phyloP scores from a whole-genome alignment of 306 rosid species.

The Prunus armeniaca region DNA sequence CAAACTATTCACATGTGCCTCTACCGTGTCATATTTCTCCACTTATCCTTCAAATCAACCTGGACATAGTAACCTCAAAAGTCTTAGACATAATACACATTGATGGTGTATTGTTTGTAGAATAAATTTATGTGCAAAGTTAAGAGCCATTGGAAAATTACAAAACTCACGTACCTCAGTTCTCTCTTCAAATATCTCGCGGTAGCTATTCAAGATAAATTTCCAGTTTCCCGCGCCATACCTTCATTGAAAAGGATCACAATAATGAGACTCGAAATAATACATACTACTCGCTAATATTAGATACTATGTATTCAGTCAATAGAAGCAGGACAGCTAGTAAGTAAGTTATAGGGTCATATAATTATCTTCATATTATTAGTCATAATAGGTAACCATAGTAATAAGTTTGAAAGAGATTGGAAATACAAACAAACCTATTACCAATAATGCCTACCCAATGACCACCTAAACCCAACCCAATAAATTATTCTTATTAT shows the following conservation, averaged over 20 bases:
- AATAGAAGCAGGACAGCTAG: background rate
- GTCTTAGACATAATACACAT: background rate
- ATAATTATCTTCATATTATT: background rate
- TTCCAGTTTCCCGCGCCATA: slow-evolving; percentile 82
- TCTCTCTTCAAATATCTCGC: slow-evolving; percentile 56
- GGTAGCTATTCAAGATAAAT: slow-evolving; percentile 41
- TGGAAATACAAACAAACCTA: background rate
- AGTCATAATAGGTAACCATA: background rate
- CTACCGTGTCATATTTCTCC: slow-evolving; percentile 70
- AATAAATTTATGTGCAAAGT: background rate
- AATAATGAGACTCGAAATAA: slow-evolving; percentile 16
- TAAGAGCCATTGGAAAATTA: background rate
- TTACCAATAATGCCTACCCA: background rate
- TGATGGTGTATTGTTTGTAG: background rate
- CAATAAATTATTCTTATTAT: background rate
- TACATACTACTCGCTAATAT: background rate
- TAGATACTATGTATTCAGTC: background rate
- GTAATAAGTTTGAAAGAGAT: background rate
- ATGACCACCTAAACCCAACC: background rate
- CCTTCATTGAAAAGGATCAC: slow-evolving; percentile 37
- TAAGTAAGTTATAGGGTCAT: background rate
- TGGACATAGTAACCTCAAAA: slow-evolving; percentile 21
- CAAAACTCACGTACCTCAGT: slow-evolving; percentile 51
- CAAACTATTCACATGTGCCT: background rate
- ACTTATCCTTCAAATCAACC: slow-evolving; percentile 95